phyloP scores from a whole-genome alignment of 2,329 filamentous ascomycete genomes.

The Cercospora janseana region DNA sequence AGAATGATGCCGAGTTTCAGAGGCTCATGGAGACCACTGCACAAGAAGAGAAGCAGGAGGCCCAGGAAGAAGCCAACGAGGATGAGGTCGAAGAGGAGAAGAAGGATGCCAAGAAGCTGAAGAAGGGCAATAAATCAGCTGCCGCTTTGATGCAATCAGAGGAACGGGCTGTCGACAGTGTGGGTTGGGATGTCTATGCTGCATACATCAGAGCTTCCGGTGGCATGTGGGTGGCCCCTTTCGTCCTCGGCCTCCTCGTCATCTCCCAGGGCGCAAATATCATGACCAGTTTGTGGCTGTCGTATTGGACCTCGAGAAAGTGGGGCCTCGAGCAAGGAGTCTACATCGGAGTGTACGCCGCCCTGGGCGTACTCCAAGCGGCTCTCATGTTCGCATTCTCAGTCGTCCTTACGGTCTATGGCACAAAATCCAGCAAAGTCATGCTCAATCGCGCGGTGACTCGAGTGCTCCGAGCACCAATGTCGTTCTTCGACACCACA shows the following conservation, averaged over 20 bases:
- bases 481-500: conserved; percentile 96
- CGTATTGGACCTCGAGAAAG: conserved; percentile 84
- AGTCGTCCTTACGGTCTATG: conserved; percentile 70
- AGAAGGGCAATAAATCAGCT: conserved; percentile 54
- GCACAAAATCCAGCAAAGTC: conserved; percentile 75
- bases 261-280: conserved; percentile 82
- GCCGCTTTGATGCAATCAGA: conserved; percentile 68
- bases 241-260: conserved; percentile 63
- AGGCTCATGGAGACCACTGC: conserved; percentile 78
- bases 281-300: conserved; percentile 84
- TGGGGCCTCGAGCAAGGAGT: conserved; percentile 64
- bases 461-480: conserved; percentile 66
- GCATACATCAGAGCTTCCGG: conserved; percentile 76
- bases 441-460: conserved; percentile 80
- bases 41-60: conserved; percentile 51
- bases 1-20: conserved; percentile 71
- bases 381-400: conserved; percentile 78
- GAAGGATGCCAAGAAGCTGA: conserved; percentile 51
- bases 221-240: conserved; percentile 63
- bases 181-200: conserved; percentile 75
- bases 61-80: conserved; percentile 48
- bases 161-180: conserved; percentile 70
- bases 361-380: conserved; percentile 68
- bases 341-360: conserved; percentile 65
- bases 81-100: conserved; percentile 61